A percentile compares a stretch with the other conserved stretches of the same genome.
Conservation (phyloP, 192 early-diverging fungal genomes). For the Entomortierella chlamydospora region DNA sequence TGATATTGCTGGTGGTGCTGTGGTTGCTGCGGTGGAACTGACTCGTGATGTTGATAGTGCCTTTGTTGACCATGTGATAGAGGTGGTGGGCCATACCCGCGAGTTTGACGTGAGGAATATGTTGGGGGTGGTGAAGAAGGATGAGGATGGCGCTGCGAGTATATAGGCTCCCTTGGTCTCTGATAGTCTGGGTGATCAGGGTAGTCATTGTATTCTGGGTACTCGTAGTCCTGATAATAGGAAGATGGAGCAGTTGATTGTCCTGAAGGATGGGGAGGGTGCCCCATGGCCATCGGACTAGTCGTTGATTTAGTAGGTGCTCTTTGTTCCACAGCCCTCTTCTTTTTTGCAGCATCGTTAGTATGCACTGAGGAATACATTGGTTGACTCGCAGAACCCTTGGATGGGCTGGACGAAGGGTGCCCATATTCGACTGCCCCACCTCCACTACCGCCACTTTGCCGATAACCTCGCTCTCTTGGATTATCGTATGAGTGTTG, state of each 20-base stretch:
- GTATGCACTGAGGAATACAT: not conserved
- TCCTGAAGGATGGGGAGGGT: not conserved
- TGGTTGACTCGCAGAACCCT: not conserved
- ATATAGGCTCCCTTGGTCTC: slow-evolving; percentile 3
- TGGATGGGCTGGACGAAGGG: slow-evolving; percentile 3
- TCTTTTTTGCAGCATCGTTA: slow-evolving; percentile 15
- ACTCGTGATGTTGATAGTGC: slow-evolving; percentile 9
- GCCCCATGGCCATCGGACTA: not conserved
- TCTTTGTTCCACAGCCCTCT: slow-evolving; percentile 3
- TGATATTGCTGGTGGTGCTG: not conserved
- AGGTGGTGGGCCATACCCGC: not conserved
- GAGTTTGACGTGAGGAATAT: not conserved
- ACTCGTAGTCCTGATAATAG: not conserved
- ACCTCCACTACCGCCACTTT: not conserved
- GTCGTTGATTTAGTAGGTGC: not conserved
- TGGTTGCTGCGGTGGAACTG: not conserved
- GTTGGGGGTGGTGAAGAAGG: slow-evolving; percentile 6
- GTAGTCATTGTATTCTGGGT: slow-evolving; percentile 3
- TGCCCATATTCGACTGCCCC: no score
- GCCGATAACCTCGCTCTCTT: slow-evolving; percentile 1
- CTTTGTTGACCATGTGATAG: not conserved
- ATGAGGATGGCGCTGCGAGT: slow-evolving; percentile 5
- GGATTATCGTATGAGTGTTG: not conserved
- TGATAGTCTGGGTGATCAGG: slow-evolving; percentile 7
- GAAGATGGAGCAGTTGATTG: not conserved